Base-by-base conservation (phyloP, 352 stramenopile genomes). In the Globisporangium carolinianum region DNA sequence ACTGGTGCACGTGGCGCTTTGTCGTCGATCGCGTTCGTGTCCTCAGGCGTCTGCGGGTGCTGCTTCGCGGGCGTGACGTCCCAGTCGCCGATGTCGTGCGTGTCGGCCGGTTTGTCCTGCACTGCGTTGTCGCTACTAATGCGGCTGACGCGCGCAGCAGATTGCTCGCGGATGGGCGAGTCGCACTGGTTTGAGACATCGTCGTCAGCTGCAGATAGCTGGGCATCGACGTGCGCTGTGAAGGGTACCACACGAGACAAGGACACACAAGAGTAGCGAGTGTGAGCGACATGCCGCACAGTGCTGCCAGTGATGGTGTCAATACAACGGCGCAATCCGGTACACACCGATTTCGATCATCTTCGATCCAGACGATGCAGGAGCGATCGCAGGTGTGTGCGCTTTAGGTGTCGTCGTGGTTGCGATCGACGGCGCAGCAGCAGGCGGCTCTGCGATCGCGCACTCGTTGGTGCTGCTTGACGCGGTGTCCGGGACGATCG, bases 161-260 rank as follows among this genome's bases (percentile, higher is more conserved):
- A 9, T 2, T 59, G 11, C 4, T 17, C 14, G 37, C 38, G 58
- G 18, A 55, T 14, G 49, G 64, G 66, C 6, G 73, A 78, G 43
- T 85, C 73, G 47, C 65, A 76, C 45, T 86, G 78, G 61, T 88
- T 88, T 12, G 76, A 86, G 24, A 67, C 49, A 39, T 55, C 55
- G 8, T 57, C 41, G 47, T 62, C 17, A 35, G 51, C 48, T 41
- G 59, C 17, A 45, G 53, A 38, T 36, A 62, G 60, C 42, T 66
- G 65, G 47, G 78, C 35, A 17, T 81, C 65, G n/a, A 76, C 54
- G 12, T 64, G 18, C 12, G 56, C 50, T 58, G 24, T 24, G 24
- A 24, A 24, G 24, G 45, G n/a, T 47, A 9, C 1, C 5, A 47
- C 11, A 15, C 42, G n/a, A 36, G 12, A 39, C 14, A 32, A 41